Evolutionary conservation across 106 monocot genomes (phyloP), one percentile per base, ranked within the genome.

Genomic region (Acanthochlamys bracteata): DNA sequence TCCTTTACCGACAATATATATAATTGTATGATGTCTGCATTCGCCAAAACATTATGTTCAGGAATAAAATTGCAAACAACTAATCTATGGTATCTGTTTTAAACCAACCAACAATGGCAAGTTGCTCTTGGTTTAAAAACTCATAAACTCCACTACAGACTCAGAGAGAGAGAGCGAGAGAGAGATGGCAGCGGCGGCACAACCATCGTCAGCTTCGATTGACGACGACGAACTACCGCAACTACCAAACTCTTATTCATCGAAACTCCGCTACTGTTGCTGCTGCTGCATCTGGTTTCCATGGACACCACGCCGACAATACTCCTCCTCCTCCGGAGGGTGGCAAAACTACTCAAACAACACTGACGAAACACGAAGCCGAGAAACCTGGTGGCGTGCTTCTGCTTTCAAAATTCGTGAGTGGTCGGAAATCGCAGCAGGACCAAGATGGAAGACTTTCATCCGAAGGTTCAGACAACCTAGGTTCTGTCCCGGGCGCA

Each of bases 371-470:
- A 41, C 15, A 25, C 23, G 59, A 21, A n/a, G 57, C 40, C 24
- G 57, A 17, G 17, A 17, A 12, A 57, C 7, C 43, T 26, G 59
- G 61, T 74, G 57, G 23, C 21, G 41, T 25, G 53, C 16, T 25
- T 71, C 75, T n/a, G 6, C 74, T 20, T 58, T 76, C 64, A 86
- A 81, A 66, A 67, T 81, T 20, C 73, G 91, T 45, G 91, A 83
- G 78, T 91, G 86, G 91, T 91, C 91, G 60, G 91, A 91, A 76
- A 51, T 83, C 51, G 83, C 74, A 46, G 83, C 83, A 0, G 80
- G 83, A 10, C 88, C 88, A 11, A 60, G 80, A 47, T 83, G 88
- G 88, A 88, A 88, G 74, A 88, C 77, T 17, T 83, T 83, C 72
- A 77, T 83, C 60, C 74, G 88, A 20, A 67, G 78, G 16, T 80